These are phyloP conservation scores for Mycena indigotica DNA, from an alignment of 768 basidiomycete genomes.

Conservation along the genomic window DNA sequence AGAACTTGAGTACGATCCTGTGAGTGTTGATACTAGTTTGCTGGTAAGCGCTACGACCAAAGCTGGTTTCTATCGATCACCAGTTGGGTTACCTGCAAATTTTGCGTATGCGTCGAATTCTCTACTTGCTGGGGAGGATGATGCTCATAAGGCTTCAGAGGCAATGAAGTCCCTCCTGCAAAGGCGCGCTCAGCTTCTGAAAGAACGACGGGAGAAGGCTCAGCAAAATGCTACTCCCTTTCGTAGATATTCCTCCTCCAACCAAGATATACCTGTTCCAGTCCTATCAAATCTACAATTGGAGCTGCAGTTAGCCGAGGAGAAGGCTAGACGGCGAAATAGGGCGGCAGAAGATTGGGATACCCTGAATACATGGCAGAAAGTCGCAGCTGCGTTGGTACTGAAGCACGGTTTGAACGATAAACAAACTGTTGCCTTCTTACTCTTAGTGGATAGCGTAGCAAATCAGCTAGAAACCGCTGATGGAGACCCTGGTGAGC, in stretches of 20 bases:
- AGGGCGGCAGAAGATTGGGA: background rate
- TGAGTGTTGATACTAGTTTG: background rate
- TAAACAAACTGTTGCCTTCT: conserved; percentile 1
- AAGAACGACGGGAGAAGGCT: background rate
- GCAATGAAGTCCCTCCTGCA: background rate
- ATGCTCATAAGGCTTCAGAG: background rate
- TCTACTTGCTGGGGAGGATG: background rate
- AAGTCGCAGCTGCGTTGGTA: conserved; percentile 1
- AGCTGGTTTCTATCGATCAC: background rate
- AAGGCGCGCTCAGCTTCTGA: background rate
- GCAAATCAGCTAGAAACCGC: background rate
- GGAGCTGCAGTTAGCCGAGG: background rate
- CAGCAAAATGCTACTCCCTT: background rate
- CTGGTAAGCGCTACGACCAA: background rate
- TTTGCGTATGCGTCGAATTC: background rate
- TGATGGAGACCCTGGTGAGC: background rate
- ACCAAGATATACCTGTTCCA: background rate
- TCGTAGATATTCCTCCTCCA: background rate
- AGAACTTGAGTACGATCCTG: background rate
- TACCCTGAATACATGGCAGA: conserved; percentile 7
- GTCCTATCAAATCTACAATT: background rate
- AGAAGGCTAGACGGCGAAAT: background rate
- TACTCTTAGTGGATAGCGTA: background rate
- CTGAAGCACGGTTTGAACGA: conserved; percentile 10
- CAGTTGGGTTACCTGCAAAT: background rate